A percentile compares a stretch with the other conserved stretches of the same genome.
phyloP scores from a whole-genome alignment of 139 green algal species.

The Astrephomene gubernaculifera region DNA sequence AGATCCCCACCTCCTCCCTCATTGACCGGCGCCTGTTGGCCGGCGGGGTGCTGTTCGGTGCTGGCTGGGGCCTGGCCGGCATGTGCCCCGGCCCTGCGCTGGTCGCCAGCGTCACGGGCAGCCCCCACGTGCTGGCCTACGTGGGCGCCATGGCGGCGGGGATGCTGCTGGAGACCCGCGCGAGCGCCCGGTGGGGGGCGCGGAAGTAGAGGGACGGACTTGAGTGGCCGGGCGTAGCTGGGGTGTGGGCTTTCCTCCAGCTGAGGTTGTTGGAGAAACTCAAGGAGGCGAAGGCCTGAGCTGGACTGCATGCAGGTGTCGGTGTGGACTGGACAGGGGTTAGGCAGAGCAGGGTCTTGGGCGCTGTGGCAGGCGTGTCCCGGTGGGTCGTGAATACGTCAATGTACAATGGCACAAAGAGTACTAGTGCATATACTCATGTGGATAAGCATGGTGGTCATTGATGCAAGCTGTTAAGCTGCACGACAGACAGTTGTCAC shows the following conservation, averaged over 20 bases:
- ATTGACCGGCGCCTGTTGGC: slow-evolving; percentile 76
- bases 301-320: no score
- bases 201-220: background rate
- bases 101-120: slow-evolving; percentile 50
- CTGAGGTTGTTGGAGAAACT: background rate
- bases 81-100: slow-evolving; percentile 84
- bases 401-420: no score
- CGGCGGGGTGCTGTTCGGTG: slow-evolving; percentile 81
- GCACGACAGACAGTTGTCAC: no score
- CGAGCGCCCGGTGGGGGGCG: background rate
- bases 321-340: no score
- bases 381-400: no score
- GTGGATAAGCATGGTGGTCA: no score
- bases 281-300: background rate
- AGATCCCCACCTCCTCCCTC: slow-evolving; percentile 58
- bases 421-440: no score
- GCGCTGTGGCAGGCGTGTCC: no score
- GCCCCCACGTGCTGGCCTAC: slow-evolving; percentile 45
- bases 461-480: no score
- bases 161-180: slow-evolving; percentile 34
- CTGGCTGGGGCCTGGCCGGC: slow-evolving; percentile 81
- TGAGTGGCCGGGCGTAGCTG: background rate
- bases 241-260: background rate
- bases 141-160: slow-evolving; percentile 51
- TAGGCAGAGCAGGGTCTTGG: no score